These are phyloP conservation scores for Ceratocystis destructans DNA, from an alignment of 2,329 filamentous ascomycete species.

Conservation along the genomic window DNA sequence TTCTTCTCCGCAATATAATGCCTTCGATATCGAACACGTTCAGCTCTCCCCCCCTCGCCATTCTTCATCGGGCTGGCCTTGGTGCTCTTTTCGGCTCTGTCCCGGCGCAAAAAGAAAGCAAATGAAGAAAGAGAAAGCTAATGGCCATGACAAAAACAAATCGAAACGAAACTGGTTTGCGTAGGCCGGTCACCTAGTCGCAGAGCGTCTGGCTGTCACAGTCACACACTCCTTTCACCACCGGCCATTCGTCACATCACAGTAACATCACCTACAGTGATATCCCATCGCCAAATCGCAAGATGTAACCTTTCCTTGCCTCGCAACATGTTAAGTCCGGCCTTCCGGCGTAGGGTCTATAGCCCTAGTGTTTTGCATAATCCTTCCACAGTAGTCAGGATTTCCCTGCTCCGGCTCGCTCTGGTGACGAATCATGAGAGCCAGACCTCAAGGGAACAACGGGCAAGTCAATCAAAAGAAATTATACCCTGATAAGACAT, in stretches of 20 bases:
- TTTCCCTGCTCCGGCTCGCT: neutral
- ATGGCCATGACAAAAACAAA: neutral
- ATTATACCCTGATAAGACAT: neutral
- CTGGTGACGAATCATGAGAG: neutral
- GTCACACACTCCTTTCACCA: neutral
- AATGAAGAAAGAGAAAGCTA: neutral
- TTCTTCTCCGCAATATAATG: slow-evolving; percentile 5
- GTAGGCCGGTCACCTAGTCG: neutral
- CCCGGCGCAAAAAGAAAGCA: neutral
- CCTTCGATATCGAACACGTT: neutral
- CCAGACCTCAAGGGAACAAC: neutral
- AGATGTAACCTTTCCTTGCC: too few relatives aligned
- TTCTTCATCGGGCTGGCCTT: too few relatives aligned
- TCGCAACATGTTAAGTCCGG: too few relatives aligned
- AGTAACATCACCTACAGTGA: too few relatives aligned
- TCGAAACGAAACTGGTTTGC: neutral
- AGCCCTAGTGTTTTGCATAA: neutral
- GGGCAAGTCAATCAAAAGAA: neutral
- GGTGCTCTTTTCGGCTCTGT: neutral
- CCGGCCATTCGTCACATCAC: too few relatives aligned
- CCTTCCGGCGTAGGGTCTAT: neutral
- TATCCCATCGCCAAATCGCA: too few relatives aligned
- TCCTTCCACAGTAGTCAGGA: neutral
- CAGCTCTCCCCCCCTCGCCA: too few relatives aligned
- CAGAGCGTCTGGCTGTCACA: neutral